phyloP scores from a whole-genome alignment of 2,329 filamentous ascomycete species.

The Achaetomium macrosporum region DNA sequence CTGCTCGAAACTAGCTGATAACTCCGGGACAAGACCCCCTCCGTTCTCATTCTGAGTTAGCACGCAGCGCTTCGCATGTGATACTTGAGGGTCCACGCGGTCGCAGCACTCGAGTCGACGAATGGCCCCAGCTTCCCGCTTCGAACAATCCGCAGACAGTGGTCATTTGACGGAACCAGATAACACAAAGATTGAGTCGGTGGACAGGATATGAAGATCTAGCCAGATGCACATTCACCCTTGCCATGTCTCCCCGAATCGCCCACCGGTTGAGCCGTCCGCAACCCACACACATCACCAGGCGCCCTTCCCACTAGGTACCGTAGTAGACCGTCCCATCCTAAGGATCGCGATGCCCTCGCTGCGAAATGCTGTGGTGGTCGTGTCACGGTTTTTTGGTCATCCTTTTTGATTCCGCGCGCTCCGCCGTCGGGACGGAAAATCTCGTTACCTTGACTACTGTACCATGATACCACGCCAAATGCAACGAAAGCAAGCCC shows the following conservation, averaged over 20 bases:
- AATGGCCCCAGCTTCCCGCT: too few relatives aligned
- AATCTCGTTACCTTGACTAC: slow-evolving; percentile 33
- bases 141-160: slow-evolving; percentile 32
- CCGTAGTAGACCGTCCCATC: slow-evolving; percentile 8
- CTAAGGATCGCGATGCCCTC: slow-evolving; percentile 8
- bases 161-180: neutral
- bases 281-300: slow-evolving; percentile 8
- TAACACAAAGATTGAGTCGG: neutral
- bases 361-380: slow-evolving; percentile 16
- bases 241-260: slow-evolving; percentile 10
- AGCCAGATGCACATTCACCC: slow-evolving; percentile 11
- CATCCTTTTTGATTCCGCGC: slow-evolving; percentile 32
- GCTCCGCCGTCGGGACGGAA: slow-evolving; percentile 31
- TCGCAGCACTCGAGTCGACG: too few relatives aligned
- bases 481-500: slow-evolving; percentile 46
- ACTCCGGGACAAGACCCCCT: too few relatives aligned
- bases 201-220: slow-evolving; percentile 14
- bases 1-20: too few relatives aligned
- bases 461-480: slow-evolving; percentile 39
- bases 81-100: too few relatives aligned
- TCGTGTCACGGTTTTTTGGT: slow-evolving; percentile 26
- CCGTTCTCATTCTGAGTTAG: too few relatives aligned
- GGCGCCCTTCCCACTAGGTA: slow-evolving; percentile 4
- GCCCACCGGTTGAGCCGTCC: slow-evolving; percentile 1
- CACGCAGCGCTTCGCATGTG: too few relatives aligned